A percentile compares a stretch with the other conserved stretches of the same genome.
Conservation (phyloP, 2,329 filamentous ascomycete genomes). For the Fusarium drepaniforme region DNA sequence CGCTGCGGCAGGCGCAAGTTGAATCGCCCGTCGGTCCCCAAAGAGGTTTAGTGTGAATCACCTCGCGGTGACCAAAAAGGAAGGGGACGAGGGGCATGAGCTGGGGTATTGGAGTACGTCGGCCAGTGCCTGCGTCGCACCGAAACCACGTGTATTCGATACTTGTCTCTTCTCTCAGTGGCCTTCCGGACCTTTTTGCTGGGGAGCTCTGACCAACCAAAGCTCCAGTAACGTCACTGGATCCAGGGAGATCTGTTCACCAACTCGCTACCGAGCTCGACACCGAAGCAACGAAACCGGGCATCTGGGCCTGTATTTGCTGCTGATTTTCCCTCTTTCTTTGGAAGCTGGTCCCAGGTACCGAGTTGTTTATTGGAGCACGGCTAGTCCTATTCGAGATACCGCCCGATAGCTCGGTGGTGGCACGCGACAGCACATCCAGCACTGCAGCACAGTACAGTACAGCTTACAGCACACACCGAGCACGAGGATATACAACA, state of each 20-base stretch:
- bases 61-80: slow-evolving; percentile 38
- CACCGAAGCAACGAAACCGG: slow-evolving; percentile 17
- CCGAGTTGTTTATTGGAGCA: background rate
- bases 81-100: slow-evolving; percentile 23
- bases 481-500: background rate
- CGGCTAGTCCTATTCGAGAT: slow-evolving; percentile 13
- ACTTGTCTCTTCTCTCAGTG: slow-evolving; percentile 8
- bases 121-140: slow-evolving; percentile 19
- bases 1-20: slow-evolving; percentile 28
- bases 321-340: background rate
- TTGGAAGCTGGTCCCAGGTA: background rate
- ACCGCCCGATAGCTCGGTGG: slow-evolving; percentile 12
- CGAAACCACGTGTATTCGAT: slow-evolving; percentile 36
- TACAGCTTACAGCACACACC: slow-evolving; percentile 6
- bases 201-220: slow-evolving; percentile 24
- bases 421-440: slow-evolving; percentile 34
- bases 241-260: slow-evolving; percentile 13
- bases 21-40: slow-evolving; percentile 49
- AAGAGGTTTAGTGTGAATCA: slow-evolving; percentile 46
- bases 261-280: slow-evolving; percentile 27
- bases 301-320: background rate
- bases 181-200: background rate
- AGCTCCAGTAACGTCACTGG: slow-evolving; percentile 20
- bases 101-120: slow-evolving; percentile 26
- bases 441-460: background rate